Evolutionary conservation across 139 green algal genomes (phyloP), one percentile per base, ranked within the genome.

Genomic region (Chlorella sp.): DNA sequence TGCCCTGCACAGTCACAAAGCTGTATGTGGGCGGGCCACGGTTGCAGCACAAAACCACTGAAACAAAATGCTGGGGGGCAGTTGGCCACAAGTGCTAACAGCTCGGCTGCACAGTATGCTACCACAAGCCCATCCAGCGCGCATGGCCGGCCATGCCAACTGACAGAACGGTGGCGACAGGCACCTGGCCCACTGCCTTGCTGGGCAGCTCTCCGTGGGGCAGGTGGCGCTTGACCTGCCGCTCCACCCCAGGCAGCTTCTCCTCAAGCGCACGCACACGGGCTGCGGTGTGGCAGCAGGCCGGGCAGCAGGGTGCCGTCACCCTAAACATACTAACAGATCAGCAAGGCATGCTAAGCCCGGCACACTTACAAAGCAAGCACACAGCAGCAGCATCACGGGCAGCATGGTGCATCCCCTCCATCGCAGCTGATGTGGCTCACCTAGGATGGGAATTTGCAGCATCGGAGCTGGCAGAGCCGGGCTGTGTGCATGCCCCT

Each of bases 241-340:
- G 67, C 84, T 91, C 75, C 76, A 88, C 56, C 17, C 67, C 30
- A 0, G 90, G 89, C 38, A 97, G 76, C 74, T 82, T 70, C 28
- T 82, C 72, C 87, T 97, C 94, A 28, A 97, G 82, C 7, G 82
- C 88, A 26, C 72, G 81, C 34, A 96, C 80, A 1, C 94, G 91
- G 36, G 78, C 87, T 82, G 69, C 69, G 21, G 39, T n/a, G 18
- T 11, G 47, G 30, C 12, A 32, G 30, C 15, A 34, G 32, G 28
- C 1, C 13, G 4, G 18, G 51, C 7, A 23, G n/a, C 51, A 68
- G 47, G 28, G 18, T 32, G 28, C 13, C 32, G 44, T 13, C 26
- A 26, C 13, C 6, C 15, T 7, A 26, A 36, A 25, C 20, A 5
- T 21, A n/a, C 39, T 23, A 23, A 11, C 26, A 34, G 26, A 23